Evolutionary conservation across 768 basidiomycete genomes (phyloP), one percentile per base, ranked within the genome.

Genomic region (Amanita exitialis): DNA sequence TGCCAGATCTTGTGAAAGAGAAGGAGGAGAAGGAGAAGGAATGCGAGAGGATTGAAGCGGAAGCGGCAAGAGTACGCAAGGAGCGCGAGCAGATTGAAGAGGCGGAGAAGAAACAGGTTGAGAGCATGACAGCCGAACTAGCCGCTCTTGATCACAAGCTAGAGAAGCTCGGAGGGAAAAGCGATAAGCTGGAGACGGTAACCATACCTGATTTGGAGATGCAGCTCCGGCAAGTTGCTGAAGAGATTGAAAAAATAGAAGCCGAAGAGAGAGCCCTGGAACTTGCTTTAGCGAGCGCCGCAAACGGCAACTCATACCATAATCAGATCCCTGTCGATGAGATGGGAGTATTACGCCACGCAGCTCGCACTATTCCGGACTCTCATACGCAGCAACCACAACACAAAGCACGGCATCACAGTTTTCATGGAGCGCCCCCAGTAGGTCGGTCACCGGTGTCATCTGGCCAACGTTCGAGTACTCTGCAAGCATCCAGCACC

Each of bases 131-230:
- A 58, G 66, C 65, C 12, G 90, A 91, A 59, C 68, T 85, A 28
- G 67, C 73, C 6, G 66, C 67, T 1, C 61, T 85, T 51, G 71
- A 67, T 2, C 77, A 78, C 56, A 78, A 78, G 59, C 65, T 90
- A 53, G 92, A 95, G 53, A 80, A 78, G 59, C 64, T 90, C 48
- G 71, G 62, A 25, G 70, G 66, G 51, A 84, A 82, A 69, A 74
- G 73, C 59, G 87, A 89, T 47, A 85, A 76, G 61, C 63, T 89
- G 47, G 84, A 86, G 59, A 66, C 59, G 4, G 66, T 66, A 27
- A 67, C 74, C 12, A 70, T 91, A 15, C 74, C 74, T 1, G 86
- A 86, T 53, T 70, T 91, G 37, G 86, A 88, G 64, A 74, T 77
- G 44, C 78, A 82, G 62, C 68, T 90, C 44, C 68, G 68, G 53